Conservation (phyloP, 1,139 yeast genomes). For the Candida frijolesensis region DNA sequence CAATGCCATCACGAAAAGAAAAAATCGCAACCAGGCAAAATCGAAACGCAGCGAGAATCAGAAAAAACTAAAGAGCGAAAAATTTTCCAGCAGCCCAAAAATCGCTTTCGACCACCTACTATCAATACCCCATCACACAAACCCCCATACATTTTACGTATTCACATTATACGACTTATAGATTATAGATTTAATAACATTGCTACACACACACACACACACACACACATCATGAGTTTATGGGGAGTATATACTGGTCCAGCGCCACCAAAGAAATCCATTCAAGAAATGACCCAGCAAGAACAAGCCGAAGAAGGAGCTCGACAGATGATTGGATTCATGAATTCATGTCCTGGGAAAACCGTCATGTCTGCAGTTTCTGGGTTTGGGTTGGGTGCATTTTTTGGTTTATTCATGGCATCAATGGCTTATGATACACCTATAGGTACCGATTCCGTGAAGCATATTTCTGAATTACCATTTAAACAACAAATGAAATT, state of each 20-base stretch:
- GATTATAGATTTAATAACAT: background rate
- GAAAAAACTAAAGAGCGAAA: background rate
- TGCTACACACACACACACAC: background rate
- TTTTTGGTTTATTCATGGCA: slow-evolving; percentile 96
- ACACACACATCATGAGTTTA: slow-evolving; percentile 11
- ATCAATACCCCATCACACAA: too few species aligned
- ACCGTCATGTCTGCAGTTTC: slow-evolving; percentile 89
- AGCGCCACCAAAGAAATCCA: slow-evolving; percentile 38
- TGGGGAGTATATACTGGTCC: slow-evolving; percentile 26
- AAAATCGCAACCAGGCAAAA: background rate
- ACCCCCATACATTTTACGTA: too few species aligned
- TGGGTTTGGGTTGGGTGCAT: slow-evolving; percentile 95
- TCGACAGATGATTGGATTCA: slow-evolving; percentile 74
- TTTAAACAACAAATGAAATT: slow-evolving; percentile 90
- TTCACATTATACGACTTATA: too few species aligned
- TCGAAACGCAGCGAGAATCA: background rate
- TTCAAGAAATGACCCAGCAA: slow-evolving; percentile 79
- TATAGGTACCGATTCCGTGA: slow-evolving; percentile 57
- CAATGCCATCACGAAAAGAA: background rate
- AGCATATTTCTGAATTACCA: slow-evolving; percentile 76
- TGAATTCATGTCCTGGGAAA: slow-evolving; percentile 96
- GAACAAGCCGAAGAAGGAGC: slow-evolving; percentile 95
- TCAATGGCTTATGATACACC: slow-evolving; percentile 87
- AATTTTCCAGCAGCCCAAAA: background rate
- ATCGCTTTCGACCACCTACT: too few species aligned